phyloP scores from a whole-genome alignment of 2,329 filamentous ascomycete genomes.

The Monosporascus sp. region DNA sequence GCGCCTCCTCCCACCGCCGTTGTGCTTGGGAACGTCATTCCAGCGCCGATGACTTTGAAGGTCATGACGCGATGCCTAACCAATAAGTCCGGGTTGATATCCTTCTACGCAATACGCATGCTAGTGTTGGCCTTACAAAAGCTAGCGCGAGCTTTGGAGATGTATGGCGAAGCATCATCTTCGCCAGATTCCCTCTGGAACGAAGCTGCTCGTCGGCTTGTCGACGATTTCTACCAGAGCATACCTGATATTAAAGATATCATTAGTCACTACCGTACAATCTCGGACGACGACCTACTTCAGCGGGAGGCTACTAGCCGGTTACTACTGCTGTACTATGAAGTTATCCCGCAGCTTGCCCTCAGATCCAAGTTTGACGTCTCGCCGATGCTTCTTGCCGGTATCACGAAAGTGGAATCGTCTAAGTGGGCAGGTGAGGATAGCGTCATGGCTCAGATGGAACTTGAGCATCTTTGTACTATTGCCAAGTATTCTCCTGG shows the following conservation, averaged over 20 bases:
- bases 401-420: constrained; percentile 57
- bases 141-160: constrained; percentile 56
- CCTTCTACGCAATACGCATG: constrained; percentile 77
- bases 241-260: constrained; percentile 80
- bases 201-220: constrained; percentile 61
- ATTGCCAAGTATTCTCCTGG: constrained; percentile 76
- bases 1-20: constrained; percentile 74
- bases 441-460: constrained; percentile 57
- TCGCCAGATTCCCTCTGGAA: constrained; percentile 56
- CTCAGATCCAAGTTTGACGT: constrained; percentile 85
- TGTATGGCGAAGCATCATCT: constrained; percentile 46
- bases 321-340: constrained; percentile 78
- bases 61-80: constrained; percentile 74
- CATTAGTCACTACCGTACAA: constrained; percentile 65
- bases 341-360: constrained; percentile 71
- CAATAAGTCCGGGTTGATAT: constrained; percentile 70
- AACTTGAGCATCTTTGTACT: constrained; percentile 74
- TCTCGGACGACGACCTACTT: constrained; percentile 62
- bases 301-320: constrained; percentile 76
- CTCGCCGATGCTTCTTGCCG: constrained; percentile 66
- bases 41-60: constrained; percentile 74
- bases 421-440: constrained; percentile 43
- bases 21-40: constrained; percentile 80
- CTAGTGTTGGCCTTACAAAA: constrained; percentile 77
- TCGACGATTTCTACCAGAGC: constrained; percentile 69